A percentile compares a stretch with the other conserved stretches of the same genome.
phyloP scores from a whole-genome alignment of 2,329 filamentous ascomycete species.

The Ceratocystiopsis sp. region DNA sequence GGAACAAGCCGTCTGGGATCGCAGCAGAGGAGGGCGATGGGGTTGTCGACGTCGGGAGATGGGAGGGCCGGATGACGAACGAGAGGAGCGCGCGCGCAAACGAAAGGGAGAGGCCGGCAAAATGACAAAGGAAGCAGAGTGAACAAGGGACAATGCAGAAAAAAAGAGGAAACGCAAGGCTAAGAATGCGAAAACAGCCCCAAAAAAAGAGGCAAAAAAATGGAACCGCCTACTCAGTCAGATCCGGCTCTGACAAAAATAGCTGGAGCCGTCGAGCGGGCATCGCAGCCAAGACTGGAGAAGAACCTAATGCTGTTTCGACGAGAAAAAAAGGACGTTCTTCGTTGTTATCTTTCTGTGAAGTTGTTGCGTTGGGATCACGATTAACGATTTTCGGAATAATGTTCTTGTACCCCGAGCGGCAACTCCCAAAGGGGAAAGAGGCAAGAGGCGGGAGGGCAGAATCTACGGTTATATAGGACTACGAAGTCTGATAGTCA shows the following conservation, averaged over 20 bases:
- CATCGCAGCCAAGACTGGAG: too few species aligned
- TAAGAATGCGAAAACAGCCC: background rate
- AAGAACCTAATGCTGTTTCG: too few species aligned
- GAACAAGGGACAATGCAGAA: background rate
- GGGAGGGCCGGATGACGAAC: background rate
- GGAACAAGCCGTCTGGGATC: background rate
- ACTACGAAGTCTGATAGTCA: too few species aligned
- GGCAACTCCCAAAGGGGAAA: too few species aligned
- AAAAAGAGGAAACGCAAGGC: background rate
- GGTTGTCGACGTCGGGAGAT: background rate
- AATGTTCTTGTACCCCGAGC: too few species aligned
- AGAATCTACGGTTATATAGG: too few species aligned
- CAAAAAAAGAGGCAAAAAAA: background rate
- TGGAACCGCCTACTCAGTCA: background rate
- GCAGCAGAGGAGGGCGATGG: background rate
- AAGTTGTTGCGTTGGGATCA: too few species aligned
- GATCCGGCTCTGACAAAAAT: background rate
- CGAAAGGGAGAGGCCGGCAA: background rate
- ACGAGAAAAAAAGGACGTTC: too few species aligned
- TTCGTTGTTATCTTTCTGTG: too few species aligned
- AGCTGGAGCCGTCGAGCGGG: too few species aligned
- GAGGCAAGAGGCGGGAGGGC: too few species aligned
- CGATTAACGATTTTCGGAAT: too few species aligned
- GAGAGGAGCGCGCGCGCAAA: constrained; percentile 8
- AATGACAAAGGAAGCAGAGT: background rate